Percentiles rank a stretch among this genome's conserved stretches.
Evolutionary conservation across 805 yeast genomes (phyloP).

Genomic region (Cyberlindnera xylosilytica): DNA sequence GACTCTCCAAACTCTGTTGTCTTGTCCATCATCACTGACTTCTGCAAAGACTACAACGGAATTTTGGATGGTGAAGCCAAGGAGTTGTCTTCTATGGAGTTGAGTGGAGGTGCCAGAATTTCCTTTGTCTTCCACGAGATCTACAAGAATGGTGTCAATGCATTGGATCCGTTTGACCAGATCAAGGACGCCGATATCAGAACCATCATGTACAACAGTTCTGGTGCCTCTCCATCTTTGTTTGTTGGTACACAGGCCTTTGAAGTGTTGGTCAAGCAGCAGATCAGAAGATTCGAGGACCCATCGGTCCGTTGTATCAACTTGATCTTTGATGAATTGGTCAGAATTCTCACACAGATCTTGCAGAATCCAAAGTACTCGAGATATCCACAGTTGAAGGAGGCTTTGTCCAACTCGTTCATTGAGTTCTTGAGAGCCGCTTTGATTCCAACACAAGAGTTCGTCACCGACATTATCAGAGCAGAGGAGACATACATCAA

Average conservation of each 20-base stretch:
- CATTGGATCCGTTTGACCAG: slow-evolving; percentile 94
- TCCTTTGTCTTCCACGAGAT: slow-evolving; percentile 96
- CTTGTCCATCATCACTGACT: slow-evolving; percentile 86
- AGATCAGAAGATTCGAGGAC: slow-evolving; percentile 90
- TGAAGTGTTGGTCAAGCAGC: slow-evolving; percentile 92
- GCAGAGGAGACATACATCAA: slow-evolving; percentile 93
- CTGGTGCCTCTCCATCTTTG: slow-evolving; percentile 93
- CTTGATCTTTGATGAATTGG: slow-evolving; percentile 90
- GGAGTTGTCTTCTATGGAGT: slow-evolving; percentile 83
- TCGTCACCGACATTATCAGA: slow-evolving; percentile 77
- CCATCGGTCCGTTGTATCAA: slow-evolving; percentile 87
- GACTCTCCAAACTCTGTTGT: slow-evolving; percentile 90
- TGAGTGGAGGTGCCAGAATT: slow-evolving; percentile 97
- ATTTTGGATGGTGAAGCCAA: slow-evolving; percentile 90
- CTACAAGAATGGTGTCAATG: slow-evolving; percentile 85
- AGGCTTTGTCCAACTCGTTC: slow-evolving; percentile 76
- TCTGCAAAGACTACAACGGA: slow-evolving; percentile 86
- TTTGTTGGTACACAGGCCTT: slow-evolving; percentile 98
- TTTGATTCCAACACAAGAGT: slow-evolving; percentile 78
- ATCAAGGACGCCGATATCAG: slow-evolving; percentile 94
- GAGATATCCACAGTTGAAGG: slow-evolving; percentile 89
- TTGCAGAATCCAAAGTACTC: slow-evolving; percentile 76
- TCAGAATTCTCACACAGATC: slow-evolving; percentile 77
- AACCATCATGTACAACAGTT: slow-evolving; percentile 93
- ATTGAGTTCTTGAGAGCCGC: slow-evolving; percentile 77